Conservation (phyloP, 2,329 filamentous ascomycete genomes). For the Madurella mycetomatis region DNA sequence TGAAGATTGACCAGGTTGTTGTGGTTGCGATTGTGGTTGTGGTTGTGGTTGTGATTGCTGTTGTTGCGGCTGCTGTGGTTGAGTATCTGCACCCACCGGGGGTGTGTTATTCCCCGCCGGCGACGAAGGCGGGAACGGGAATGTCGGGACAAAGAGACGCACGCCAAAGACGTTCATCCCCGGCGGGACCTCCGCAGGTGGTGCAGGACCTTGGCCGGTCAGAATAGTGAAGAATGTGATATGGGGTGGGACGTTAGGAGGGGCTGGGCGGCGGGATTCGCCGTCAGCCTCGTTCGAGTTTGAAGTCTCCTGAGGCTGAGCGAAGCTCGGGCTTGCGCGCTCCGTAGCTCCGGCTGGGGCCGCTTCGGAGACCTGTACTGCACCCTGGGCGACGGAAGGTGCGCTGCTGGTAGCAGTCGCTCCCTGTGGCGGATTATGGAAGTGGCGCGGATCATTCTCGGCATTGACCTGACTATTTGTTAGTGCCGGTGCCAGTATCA, state of each 20-base stretch:
- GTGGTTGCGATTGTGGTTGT: not conserved
- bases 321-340: not conserved
- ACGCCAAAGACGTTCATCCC: not conserved
- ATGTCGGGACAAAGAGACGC: not conserved
- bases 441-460: conserved; percentile 21
- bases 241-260: conserved; percentile 5
- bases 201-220: not conserved
- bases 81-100: not conserved
- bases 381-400: not conserved
- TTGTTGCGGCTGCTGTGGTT: conserved; percentile 1
- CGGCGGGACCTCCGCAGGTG: not conserved
- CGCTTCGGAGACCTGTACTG: not conserved
- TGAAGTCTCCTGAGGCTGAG: not conserved
- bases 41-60: conserved; percentile 5
- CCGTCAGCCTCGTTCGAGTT: not conserved
- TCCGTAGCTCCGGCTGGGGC: not conserved
- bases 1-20: not conserved
- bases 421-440: conserved; percentile 13
- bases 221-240: conserved; percentile 16
- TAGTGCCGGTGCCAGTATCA: not conserved
- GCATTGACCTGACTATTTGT: conserved; percentile 14
- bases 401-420: not conserved
- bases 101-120: not conserved
- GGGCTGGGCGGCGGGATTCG: conserved; percentile 4
- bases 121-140: not conserved